Conservation (phyloP, 108 stramenopile genomes). For the Epithemia pelagica region DNA sequence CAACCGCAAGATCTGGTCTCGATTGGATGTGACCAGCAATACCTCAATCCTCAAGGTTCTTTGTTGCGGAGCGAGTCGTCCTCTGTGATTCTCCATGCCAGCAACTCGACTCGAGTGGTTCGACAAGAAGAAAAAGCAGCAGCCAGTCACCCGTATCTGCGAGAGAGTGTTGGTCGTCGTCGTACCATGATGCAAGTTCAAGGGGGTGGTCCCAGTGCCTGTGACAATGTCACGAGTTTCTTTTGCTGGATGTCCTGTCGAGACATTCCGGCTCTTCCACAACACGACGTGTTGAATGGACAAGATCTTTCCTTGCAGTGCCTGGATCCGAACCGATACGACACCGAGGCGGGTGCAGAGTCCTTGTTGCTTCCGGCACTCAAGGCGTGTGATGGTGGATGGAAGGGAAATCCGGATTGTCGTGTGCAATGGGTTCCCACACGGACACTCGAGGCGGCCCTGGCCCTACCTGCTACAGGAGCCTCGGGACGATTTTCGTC, state of each 20-base stretch:
- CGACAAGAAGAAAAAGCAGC: too few species aligned
- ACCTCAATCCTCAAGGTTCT: too few species aligned
- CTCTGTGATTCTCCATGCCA: too few species aligned
- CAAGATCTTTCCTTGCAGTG: not conserved
- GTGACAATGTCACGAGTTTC: slow-evolving; percentile 73
- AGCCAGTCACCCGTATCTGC: too few species aligned
- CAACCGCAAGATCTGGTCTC: too few species aligned
- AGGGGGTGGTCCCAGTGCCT: slow-evolving; percentile 37
- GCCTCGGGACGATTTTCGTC: not conserved
- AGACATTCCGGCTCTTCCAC: slow-evolving; percentile 48
- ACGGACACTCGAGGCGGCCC: not conserved
- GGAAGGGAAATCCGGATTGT: not conserved
- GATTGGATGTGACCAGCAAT: slow-evolving; percentile 42
- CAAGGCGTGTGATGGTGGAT: not conserved
- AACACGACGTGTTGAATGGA: slow-evolving; percentile 14
- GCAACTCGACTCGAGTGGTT: too few species aligned
- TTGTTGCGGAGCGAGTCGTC: too few species aligned
- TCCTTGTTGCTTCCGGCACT: not conserved
- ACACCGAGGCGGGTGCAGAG: not conserved
- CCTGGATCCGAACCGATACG: not conserved
- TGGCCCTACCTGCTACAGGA: not conserved
- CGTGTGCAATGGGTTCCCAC: not conserved
- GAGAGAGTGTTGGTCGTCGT: too few species aligned
- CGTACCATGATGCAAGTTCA: not conserved
- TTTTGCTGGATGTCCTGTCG: slow-evolving; percentile 77